These are phyloP conservation scores for Aspergillus proliferans DNA, from an alignment of 2,329 filamentous ascomycete species.

Conservation along the genomic window DNA sequence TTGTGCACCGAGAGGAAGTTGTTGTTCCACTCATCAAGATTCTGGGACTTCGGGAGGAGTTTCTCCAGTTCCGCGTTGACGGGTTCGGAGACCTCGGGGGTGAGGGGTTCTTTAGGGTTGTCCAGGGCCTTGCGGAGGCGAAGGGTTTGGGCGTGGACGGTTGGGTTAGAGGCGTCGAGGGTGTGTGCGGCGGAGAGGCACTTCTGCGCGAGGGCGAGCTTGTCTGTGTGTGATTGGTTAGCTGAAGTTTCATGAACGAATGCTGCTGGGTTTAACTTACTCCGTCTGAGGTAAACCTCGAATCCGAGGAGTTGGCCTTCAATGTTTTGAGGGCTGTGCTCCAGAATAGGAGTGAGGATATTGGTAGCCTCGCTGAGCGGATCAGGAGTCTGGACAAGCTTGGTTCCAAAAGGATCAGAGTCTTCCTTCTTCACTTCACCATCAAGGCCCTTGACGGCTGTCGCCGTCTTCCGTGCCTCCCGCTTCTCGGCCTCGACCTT, in stretches of 20 bases:
- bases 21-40: conserved; percentile 60
- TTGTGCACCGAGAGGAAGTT: conserved; percentile 59
- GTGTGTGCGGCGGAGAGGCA: conserved; percentile 69
- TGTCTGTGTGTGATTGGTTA: conserved; percentile 49
- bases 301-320: conserved; percentile 81
- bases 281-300: conserved; percentile 77
- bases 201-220: conserved; percentile 79
- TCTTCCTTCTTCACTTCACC: conserved; percentile 76
- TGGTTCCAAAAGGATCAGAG: conserved; percentile 75
- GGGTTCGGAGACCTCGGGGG: conserved; percentile 61
- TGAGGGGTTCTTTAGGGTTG: conserved; percentile 53
- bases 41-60: conserved; percentile 49
- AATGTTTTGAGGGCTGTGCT: conserved; percentile 73
- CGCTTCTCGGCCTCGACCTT: conserved; percentile 76
- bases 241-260: conserved; percentile 17
- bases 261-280: conserved; percentile 48
- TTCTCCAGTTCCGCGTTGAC: conserved; percentile 63
- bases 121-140: conserved; percentile 61
- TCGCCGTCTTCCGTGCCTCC: conserved; percentile 69
- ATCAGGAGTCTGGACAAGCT: conserved; percentile 72
- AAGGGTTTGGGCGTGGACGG: conserved; percentile 67
- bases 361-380: conserved; percentile 83
- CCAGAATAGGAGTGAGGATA: conserved; percentile 73
- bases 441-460: conserved; percentile 51
- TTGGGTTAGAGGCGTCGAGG: conserved; percentile 63